These are phyloP conservation scores for Leccinum subgranulosum DNA, from an alignment of 768 basidiomycete genomes.

Conservation along the genomic window DNA sequence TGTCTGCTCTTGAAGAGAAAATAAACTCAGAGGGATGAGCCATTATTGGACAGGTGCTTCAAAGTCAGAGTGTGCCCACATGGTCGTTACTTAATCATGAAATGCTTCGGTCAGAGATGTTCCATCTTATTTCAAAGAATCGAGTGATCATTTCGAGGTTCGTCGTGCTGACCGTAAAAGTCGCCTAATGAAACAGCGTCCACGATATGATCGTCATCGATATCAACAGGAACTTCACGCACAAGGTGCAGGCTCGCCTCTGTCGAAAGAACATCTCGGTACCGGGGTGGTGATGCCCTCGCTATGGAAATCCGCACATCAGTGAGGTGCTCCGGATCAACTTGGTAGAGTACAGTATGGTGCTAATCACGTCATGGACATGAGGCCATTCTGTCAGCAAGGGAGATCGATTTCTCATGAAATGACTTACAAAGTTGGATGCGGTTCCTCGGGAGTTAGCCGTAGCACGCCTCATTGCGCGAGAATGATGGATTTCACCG, in stretches of 20 bases:
- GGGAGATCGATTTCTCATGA: neutral
- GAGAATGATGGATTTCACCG: neutral
- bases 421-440: conserved; percentile 36
- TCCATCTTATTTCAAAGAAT: conserved; percentile 39
- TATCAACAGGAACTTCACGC: neutral
- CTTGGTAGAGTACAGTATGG: neutral
- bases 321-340: neutral
- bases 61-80: neutral
- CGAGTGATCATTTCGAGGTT: conserved; percentile 49
- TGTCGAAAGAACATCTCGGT: conserved; percentile 50
- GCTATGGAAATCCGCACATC: conserved; percentile 32
- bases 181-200: conserved; percentile 35
- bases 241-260: conserved; percentile 31
- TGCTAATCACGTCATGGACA: conserved; percentile 51
- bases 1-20: conserved; percentile 19
- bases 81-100: neutral
- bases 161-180: conserved; percentile 52
- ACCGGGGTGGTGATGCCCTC: conserved; percentile 38
- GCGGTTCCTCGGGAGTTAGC: conserved; percentile 39
- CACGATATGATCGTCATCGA: neutral
- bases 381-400: conserved; percentile 43
- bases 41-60: neutral
- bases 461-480: conserved; percentile 30
- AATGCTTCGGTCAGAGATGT: neutral
- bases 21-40: neutral